Conservation (phyloP, 23 red algal genomes). For the Pyropia haitanensis region DNA sequence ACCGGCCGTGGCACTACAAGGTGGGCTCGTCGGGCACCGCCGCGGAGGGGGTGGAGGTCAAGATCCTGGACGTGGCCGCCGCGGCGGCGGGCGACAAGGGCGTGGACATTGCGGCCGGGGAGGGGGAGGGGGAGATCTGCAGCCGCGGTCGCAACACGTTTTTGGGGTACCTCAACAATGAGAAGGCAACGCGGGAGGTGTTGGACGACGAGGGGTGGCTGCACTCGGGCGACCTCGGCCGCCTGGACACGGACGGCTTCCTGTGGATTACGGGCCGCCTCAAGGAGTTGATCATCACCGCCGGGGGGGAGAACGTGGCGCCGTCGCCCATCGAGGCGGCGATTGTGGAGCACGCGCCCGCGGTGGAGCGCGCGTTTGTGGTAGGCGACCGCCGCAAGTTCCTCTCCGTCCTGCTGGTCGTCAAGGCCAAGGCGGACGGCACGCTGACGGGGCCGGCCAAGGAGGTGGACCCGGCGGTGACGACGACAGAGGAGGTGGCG, state of each 20-base stretch:
- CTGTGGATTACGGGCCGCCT: constrained; percentile 67
- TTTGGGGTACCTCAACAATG: constrained; percentile 61
- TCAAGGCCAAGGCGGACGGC: constrained; percentile 52
- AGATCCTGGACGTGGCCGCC: constrained; percentile 23
- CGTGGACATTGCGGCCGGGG: constrained; percentile 8
- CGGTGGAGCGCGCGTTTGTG: constrained; percentile 60
- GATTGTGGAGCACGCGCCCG: constrained; percentile 30
- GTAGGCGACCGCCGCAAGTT: constrained; percentile 81
- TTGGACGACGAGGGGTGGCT: constrained; percentile 83
- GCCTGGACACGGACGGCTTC: constrained; percentile 70
- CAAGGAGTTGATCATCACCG: constrained; percentile 88
- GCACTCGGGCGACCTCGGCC: constrained; percentile 77
- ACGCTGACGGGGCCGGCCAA: constrained; percentile 44
- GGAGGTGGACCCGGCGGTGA: constrained; percentile 23
- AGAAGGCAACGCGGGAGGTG: constrained; percentile 26
- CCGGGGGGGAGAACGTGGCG: constrained; percentile 89
- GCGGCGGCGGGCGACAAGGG: constrained; percentile 32
- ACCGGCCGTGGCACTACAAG: constrained; percentile 25
- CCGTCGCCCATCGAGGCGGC: constrained; percentile 53
- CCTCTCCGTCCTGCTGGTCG: constrained; percentile 58
- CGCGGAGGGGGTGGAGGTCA: constrained; percentile 33
- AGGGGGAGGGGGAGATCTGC: constrained; percentile 63
- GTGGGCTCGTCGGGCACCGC: constrained; percentile 45
- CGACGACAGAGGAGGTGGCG: constrained; percentile 31
- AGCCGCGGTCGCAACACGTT: constrained; percentile 80